Evolutionary conservation across 176 grass and related monocot species (phyloP).

Genomic region (Hsuehochloa calcarea): DNA sequence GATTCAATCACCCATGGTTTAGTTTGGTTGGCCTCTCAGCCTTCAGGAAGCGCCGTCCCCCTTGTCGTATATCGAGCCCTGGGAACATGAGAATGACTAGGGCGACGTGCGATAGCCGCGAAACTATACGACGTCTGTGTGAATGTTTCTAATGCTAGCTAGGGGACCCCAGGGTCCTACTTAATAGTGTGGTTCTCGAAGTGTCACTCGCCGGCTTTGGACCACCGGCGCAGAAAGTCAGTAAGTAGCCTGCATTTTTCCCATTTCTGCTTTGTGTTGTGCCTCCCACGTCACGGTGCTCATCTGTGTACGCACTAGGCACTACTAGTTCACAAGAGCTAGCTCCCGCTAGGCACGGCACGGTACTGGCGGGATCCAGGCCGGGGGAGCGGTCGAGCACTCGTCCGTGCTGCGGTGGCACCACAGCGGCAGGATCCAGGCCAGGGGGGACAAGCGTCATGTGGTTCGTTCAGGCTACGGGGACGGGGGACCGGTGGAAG

Average conservation of each 20-base stretch:
- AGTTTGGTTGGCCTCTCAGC: background rate
- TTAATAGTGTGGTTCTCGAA: background rate
- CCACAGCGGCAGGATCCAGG: no score
- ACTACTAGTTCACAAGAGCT: background rate
- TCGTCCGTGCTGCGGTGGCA: no score
- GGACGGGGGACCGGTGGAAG: no score
- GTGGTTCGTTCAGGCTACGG: no score
- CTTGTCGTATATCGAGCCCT: background rate
- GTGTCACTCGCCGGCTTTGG: constrained; percentile 10
- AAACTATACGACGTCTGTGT: background rate
- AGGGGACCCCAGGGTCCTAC: background rate
- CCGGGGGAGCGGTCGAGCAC: no score
- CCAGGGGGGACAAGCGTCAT: no score
- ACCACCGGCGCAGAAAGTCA: constrained; percentile 2
- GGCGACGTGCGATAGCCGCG: background rate
- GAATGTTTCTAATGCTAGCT: background rate
- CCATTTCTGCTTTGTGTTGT: background rate
- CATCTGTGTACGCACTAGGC: background rate
- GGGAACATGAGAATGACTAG: background rate
- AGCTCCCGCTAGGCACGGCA: background rate
- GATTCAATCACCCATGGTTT: background rate
- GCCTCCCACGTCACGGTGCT: constrained; percentile 18
- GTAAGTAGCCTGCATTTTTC: background rate
- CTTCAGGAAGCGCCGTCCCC: background rate
- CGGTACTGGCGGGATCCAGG: no score